phyloP scores from a whole-genome alignment of 768 basidiomycete species.

The Leccinum rimulosum region DNA sequence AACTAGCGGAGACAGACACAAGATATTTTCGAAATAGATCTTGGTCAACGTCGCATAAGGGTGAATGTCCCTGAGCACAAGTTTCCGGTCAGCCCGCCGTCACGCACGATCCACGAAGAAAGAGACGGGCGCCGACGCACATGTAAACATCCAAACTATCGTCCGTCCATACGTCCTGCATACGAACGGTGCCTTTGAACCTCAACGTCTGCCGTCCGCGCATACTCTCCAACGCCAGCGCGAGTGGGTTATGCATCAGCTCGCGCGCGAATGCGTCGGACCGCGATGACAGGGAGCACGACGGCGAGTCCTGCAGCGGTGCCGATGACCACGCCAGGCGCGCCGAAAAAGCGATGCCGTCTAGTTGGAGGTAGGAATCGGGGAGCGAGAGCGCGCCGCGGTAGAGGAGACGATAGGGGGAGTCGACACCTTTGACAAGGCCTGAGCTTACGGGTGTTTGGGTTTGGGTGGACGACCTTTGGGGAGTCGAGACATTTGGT shows the following conservation, averaged over 20 bases:
- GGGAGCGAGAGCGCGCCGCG: slow-evolving; percentile 72
- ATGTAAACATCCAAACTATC: slow-evolving; percentile 48
- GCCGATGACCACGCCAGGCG: slow-evolving; percentile 34
- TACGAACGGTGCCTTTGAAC: slow-evolving; percentile 50
- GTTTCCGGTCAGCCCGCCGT: neutral
- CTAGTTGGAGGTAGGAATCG: slow-evolving; percentile 68
- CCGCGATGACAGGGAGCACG: slow-evolving; percentile 8
- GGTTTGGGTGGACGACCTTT: slow-evolving; percentile 7
- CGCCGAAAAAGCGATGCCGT: slow-evolving; percentile 69
- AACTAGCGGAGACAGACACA: slow-evolving; percentile 49
- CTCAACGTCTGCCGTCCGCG: slow-evolving; percentile 65
- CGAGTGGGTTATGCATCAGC: slow-evolving; percentile 65
- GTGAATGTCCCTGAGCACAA: slow-evolving; percentile 59
- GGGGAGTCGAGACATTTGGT: slow-evolving; percentile 17
- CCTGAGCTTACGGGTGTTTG: neutral
- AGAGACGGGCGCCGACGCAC: slow-evolving; percentile 34
- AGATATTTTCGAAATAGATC: slow-evolving; percentile 68
- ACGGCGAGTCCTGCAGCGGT: slow-evolving; percentile 30
- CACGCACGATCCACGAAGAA: neutral
- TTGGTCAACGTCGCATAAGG: slow-evolving; percentile 58
- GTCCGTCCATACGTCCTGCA: slow-evolving; percentile 61
- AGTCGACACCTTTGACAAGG: slow-evolving; percentile 5
- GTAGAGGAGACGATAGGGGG: slow-evolving; percentile 57
- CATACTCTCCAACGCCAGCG: slow-evolving; percentile 77
- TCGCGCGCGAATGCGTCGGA: slow-evolving; percentile 30